These are phyloP conservation scores for Kazachstania sp. DNA, from an alignment of 1,139 yeast species.

Conservation along the genomic window DNA sequence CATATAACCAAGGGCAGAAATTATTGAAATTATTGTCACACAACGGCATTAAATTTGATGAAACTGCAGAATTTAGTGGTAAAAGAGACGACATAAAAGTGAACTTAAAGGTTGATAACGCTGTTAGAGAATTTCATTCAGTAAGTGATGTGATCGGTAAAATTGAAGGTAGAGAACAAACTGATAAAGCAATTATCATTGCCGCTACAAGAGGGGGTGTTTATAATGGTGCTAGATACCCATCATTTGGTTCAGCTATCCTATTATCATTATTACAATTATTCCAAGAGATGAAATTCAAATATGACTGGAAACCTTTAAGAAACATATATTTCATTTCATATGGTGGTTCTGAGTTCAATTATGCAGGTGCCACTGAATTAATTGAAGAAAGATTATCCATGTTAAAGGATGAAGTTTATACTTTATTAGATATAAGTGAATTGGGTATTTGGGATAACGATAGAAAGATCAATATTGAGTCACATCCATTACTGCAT, in stretches of 20 bases:
- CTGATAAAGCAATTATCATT: constrained; percentile 61
- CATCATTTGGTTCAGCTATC: constrained; percentile 69
- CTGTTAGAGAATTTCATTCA: constrained; percentile 50
- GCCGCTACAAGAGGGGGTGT: constrained; percentile 80
- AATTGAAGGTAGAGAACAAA: constrained; percentile 74
- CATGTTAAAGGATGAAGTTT: constrained; percentile 52
- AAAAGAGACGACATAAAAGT: constrained; percentile 29
- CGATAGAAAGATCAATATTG: constrained; percentile 51
- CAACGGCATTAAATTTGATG: constrained; percentile 33
- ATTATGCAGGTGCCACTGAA: constrained; percentile 77
- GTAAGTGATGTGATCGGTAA: constrained; percentile 76
- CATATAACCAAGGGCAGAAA: constrained; percentile 53
- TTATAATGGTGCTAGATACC: constrained; percentile 65
- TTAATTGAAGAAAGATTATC: constrained; percentile 57
- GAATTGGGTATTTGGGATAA: constrained; percentile 43
- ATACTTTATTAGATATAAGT: constrained; percentile 61
- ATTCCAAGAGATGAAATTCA: constrained; percentile 57
- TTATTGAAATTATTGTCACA: constrained; percentile 38
- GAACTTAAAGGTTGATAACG: constrained; percentile 39
- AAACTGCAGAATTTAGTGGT: constrained; percentile 32
- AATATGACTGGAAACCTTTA: constrained; percentile 75
- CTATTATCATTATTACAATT: constrained; percentile 65
- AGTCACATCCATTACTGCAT: constrained; percentile 62
- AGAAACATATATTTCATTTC: constrained; percentile 78
- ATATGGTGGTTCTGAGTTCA: constrained; percentile 78